phyloP scores from a whole-genome alignment of 2,329 filamentous ascomycete species.

The Venturia aucupariae region DNA sequence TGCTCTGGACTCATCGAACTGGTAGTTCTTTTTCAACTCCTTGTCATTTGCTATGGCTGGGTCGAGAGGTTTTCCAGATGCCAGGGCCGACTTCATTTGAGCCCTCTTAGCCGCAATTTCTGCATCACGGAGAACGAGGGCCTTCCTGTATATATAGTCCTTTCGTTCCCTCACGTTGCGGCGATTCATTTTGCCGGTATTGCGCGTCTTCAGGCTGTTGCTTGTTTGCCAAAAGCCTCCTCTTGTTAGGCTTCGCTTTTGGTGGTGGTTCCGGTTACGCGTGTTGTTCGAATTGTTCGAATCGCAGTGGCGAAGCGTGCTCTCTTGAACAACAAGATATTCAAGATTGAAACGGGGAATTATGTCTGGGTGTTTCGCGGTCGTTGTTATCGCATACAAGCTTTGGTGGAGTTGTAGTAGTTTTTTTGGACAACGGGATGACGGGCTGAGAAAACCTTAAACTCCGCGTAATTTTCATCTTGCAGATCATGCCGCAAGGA shows the following conservation, averaged over 20 bases:
- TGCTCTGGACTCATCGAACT: conserved; percentile 77
- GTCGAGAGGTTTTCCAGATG: conserved; percentile 79
- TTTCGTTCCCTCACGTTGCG: conserved; percentile 70
- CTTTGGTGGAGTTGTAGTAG: too few relatives aligned
- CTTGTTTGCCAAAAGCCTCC: neutral
- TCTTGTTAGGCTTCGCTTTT: neutral
- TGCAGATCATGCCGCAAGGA: neutral
- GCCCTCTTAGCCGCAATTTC: conserved; percentile 88
- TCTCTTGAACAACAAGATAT: too few relatives aligned
- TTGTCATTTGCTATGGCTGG: conserved; percentile 80
- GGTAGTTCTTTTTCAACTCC: conserved; percentile 73
- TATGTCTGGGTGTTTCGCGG: too few relatives aligned
- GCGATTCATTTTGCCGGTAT: conserved; percentile 24
- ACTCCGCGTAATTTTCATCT: neutral
- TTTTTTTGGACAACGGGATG: too few relatives aligned
- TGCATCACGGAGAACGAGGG: conserved; percentile 78
- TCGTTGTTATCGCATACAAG: too few relatives aligned
- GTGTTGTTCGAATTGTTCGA: too few relatives aligned
- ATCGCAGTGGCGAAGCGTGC: too few relatives aligned
- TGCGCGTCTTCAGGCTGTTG: neutral
- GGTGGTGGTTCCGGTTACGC: neutral
- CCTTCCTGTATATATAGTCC: conserved; percentile 78
- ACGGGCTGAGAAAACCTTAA: too few relatives aligned
- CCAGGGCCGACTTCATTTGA: conserved; percentile 75
- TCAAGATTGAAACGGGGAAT: too few relatives aligned